Evolutionary conservation across 768 basidiomycete species (phyloP).

Genomic region (Lactarius trivialis): DNA sequence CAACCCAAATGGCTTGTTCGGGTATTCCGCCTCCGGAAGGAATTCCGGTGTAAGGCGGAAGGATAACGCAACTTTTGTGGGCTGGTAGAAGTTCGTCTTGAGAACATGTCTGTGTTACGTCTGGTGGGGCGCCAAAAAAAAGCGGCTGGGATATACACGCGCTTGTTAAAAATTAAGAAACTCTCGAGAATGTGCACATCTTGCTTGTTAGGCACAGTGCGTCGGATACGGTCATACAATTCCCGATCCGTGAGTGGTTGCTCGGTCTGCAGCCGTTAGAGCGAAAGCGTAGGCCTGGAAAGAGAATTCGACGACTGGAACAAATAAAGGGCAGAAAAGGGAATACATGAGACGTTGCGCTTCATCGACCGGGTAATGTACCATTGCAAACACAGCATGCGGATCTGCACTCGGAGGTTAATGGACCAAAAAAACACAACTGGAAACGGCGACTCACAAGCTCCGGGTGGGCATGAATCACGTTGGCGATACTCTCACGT

Average conservation of each 20-base stretch:
- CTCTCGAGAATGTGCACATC: slow-evolving; percentile 91
- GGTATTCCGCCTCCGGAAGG: too few species aligned
- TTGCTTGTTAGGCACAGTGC: slow-evolving; percentile 80
- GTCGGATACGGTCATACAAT: slow-evolving; percentile 79
- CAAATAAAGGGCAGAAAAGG: slow-evolving; percentile 20
- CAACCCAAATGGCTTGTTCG: too few species aligned
- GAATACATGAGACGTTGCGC: slow-evolving; percentile 55
- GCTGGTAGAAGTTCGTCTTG: slow-evolving; percentile 98
- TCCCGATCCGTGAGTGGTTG: too few species aligned
- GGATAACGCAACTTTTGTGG: slow-evolving; percentile 95
- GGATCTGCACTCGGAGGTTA: too few species aligned
- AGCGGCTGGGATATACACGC: slow-evolving; percentile 24
- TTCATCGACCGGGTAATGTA: too few species aligned
- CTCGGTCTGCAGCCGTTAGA: slow-evolving; percentile 92
- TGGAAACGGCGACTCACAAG: slow-evolving; percentile 45
- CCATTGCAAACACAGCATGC: too few species aligned
- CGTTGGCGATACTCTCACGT: slow-evolving; percentile 84
- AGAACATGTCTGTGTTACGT: slow-evolving; percentile 57
- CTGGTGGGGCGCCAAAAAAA: background rate
- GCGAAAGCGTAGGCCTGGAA: slow-evolving; percentile 87
- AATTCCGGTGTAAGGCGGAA: too few species aligned
- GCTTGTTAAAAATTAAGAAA: slow-evolving; percentile 96
- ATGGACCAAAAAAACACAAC: background rate
- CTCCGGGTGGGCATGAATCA: too few species aligned
- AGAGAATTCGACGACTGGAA: background rate